A percentile compares a stretch with the other conserved stretches of the same genome.
Conservation (phyloP, 2,329 filamentous ascomycete genomes). For the Microcyclospora tardicrescens region DNA sequence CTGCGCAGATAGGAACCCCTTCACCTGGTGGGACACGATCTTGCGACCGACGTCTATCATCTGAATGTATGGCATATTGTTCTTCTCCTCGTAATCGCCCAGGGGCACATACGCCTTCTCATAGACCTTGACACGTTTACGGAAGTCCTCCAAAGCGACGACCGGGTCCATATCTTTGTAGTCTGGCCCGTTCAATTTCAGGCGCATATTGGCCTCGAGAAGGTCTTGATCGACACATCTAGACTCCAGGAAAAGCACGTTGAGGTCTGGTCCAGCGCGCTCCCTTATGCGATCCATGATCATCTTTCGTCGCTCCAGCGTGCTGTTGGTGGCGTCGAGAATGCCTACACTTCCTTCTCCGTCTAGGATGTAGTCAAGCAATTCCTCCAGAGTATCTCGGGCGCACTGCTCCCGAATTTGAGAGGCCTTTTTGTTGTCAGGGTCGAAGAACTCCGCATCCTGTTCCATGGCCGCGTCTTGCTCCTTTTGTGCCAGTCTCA, state of each 20-base stretch:
- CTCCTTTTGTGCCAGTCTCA: constrained; percentile 4
- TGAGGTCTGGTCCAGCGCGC: constrained; percentile 70
- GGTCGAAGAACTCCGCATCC: constrained; percentile 87
- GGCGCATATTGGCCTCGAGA: constrained; percentile 88
- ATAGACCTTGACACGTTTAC: constrained; percentile 80
- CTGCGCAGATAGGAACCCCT: constrained; percentile 81
- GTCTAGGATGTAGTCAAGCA: constrained; percentile 76
- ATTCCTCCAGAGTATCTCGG: constrained; percentile 80
- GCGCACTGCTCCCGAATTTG: constrained; percentile 83
- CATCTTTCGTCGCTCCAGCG: constrained; percentile 66
- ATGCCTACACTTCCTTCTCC: constrained; percentile 83
- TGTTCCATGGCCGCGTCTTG: constrained; percentile 57
- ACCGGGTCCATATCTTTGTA: constrained; percentile 88
- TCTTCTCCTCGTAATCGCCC: constrained; percentile 62
- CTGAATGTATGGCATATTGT: constrained; percentile 89
- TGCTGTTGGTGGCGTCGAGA: constrained; percentile 95
- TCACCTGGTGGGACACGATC: constrained; percentile 77
- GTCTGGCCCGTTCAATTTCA: constrained; percentile 91
- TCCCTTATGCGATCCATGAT: constrained; percentile 64
- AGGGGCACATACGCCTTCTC: constrained; percentile 88
- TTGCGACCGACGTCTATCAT: constrained; percentile 98
- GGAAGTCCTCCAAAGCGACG: constrained; percentile 79
- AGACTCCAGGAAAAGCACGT: constrained; percentile 90
- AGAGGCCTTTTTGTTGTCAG: constrained; percentile 68
- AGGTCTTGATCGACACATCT: constrained; percentile 75